A percentile compares a stretch with the other conserved stretches of the same genome.
Conservation (phyloP, 306 rosid species). For the Quercus cerris region DNA sequence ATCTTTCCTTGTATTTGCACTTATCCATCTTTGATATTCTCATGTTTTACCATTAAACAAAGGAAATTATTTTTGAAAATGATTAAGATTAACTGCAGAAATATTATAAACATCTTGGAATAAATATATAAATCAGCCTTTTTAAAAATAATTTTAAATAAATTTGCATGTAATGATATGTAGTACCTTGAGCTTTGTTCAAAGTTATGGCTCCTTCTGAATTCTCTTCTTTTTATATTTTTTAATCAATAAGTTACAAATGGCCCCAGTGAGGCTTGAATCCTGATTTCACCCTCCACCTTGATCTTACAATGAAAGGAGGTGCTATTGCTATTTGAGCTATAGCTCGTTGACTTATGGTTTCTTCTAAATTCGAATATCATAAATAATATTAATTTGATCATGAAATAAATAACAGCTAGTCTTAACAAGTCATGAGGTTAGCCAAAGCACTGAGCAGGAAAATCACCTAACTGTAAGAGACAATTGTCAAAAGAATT, state of each 20-base stretch:
- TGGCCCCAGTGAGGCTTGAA: background rate
- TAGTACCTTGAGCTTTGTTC: background rate
- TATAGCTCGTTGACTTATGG: too few species aligned
- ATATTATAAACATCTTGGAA: background rate
- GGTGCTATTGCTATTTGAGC: too few species aligned
- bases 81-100: background rate
- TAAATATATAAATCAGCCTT: background rate
- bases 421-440: background rate
- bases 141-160: background rate
- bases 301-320: too few species aligned
- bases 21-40: too few species aligned
- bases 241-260: background rate
- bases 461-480: background rate
- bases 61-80: too few species aligned
- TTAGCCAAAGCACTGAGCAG: background rate
- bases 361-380: background rate
- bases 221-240: background rate
- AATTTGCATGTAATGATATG: too few species aligned
- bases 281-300: too few species aligned
- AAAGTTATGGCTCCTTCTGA: background rate
- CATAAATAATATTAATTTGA: background rate
- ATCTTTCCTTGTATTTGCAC: too few species aligned
- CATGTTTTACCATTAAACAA: too few species aligned
- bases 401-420: background rate
- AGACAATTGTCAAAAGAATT: background rate